phyloP scores from a whole-genome alignment of 202 grass and related monocot genomes.

The Eragrostis tef region DNA sequence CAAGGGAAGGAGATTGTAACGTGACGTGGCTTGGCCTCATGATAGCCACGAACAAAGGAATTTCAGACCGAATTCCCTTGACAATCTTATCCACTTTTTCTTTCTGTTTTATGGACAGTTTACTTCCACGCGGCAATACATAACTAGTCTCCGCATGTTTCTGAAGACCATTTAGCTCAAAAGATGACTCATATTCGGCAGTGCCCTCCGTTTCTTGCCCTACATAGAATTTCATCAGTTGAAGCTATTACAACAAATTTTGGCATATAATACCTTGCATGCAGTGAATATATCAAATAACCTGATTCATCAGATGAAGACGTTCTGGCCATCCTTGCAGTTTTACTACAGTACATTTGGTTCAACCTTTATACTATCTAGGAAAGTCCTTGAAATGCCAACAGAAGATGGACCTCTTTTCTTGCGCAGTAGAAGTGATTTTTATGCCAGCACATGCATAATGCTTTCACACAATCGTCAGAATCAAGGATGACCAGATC shows the following conservation, averaged over 20 bases:
- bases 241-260: background rate
- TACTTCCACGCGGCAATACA: background rate
- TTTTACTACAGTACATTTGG: background rate
- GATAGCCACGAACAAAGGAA: constrained; percentile 30
- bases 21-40: constrained; percentile 25
- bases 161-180: background rate
- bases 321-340: background rate
- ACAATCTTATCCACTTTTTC: constrained; percentile 17
- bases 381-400: background rate
- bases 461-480: constrained; percentile 51
- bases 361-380: background rate
- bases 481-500: constrained; percentile 50
- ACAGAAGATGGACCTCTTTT: background rate
- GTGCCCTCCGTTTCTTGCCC: constrained; percentile 24
- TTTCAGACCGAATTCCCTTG: constrained; percentile 30
- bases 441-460: background rate
- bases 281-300: constrained; percentile 5
- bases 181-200: constrained; percentile 5
- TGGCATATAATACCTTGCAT: no score
- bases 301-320: constrained; percentile 28
- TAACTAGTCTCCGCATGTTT: background rate
- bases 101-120: constrained; percentile 22
- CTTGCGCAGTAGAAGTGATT: background rate
- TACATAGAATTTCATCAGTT: constrained; percentile 13
- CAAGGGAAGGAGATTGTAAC: background rate